Evolutionary conservation across 768 basidiomycete species (phyloP), one percentile per base, ranked within the genome.

Genomic region (Pholiota molesta): DNA sequence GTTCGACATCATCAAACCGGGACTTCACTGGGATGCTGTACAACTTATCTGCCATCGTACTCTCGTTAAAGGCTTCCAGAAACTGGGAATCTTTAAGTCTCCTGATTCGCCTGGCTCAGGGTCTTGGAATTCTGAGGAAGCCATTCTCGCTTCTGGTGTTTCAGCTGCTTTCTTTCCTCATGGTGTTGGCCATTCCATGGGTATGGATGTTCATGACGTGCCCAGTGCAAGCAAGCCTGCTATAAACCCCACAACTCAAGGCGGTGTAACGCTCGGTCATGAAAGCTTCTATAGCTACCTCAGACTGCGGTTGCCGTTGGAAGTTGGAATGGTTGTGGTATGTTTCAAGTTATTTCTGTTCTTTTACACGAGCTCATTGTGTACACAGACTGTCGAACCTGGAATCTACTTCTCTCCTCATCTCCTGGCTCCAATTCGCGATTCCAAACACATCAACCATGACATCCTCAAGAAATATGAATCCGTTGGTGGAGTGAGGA

Each of bases 131-230:
- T 78, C 85, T 3, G 84, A 86, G 65, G 83, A 87, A 55, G 85
- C 84, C 23, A 87, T 98, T 59, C 79, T 97, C 7, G 83, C 83
- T 17, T 88, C 88, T 5, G 95, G 95, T 0, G 75, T 92, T 45
- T 88, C 88, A 64, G 77, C 88, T 1, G 92, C 94, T 0, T 98
- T 98, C 81, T 98, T 93, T 84, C 96, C 96, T 10, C 96, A 98
- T 70, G 97, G 96, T 2, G 78, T 91, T 40, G 94, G 95, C 0
- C 96, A 98, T 72, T 91, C 91, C 6, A 79, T 98, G 44, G 97
- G 97, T 11, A 79, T 97, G 74, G 97, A 99, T 71, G 95, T 98
- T 1, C 97, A 97, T 71, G 96, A 97, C 68, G 92, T 91, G 1
- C 91, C 94, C 0, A 85, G 82, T 51, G 89, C 90, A n/a, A 91